A percentile compares a stretch with the other conserved stretches of the same genome.
Evolutionary conservation across 2,329 filamentous ascomycete species (phyloP).

Genomic region (Periconia macrospinosa): DNA sequence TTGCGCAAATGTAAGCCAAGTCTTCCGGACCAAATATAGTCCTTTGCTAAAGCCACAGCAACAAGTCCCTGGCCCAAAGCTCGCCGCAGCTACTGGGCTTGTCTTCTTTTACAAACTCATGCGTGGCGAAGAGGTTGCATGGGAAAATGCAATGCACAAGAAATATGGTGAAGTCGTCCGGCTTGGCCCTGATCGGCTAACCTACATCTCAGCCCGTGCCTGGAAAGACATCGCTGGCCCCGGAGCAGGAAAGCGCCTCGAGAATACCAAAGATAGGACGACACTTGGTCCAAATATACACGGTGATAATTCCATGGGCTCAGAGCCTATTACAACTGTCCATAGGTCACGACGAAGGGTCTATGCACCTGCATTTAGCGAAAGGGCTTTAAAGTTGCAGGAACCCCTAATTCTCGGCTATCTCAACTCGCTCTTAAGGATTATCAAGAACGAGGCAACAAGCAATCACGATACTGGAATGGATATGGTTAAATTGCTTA

Average conservation of each 20-base stretch:
- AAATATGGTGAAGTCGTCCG: not conserved
- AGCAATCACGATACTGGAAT: slow-evolving; percentile 6
- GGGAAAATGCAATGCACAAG: not conserved
- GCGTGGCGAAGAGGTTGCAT: not conserved
- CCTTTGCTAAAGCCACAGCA: no score
- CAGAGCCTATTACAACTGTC: not conserved
- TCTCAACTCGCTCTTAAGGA: slow-evolving; percentile 32
- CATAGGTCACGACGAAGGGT: not conserved
- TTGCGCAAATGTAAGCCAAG: no score
- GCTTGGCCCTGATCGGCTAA: not conserved
- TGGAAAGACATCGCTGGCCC: not conserved
- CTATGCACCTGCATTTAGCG: slow-evolving; percentile 37
- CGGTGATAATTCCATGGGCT: not conserved
- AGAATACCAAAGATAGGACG: not conserved
- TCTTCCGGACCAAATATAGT: no score
- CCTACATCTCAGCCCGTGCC: not conserved
- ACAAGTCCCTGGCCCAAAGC: not conserved
- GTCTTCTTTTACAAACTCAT: slow-evolving; percentile 48
- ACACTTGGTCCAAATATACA: no score
- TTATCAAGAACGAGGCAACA: slow-evolving; percentile 36
- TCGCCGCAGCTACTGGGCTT: not conserved
- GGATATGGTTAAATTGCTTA: slow-evolving; percentile 27
- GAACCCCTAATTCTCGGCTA: slow-evolving; percentile 40
- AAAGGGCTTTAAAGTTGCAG: slow-evolving; percentile 40
- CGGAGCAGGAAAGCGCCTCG: not conserved